Evolutionary conservation across 768 basidiomycete genomes (phyloP).

Genomic region (Lanmaoa rubissima): DNA sequence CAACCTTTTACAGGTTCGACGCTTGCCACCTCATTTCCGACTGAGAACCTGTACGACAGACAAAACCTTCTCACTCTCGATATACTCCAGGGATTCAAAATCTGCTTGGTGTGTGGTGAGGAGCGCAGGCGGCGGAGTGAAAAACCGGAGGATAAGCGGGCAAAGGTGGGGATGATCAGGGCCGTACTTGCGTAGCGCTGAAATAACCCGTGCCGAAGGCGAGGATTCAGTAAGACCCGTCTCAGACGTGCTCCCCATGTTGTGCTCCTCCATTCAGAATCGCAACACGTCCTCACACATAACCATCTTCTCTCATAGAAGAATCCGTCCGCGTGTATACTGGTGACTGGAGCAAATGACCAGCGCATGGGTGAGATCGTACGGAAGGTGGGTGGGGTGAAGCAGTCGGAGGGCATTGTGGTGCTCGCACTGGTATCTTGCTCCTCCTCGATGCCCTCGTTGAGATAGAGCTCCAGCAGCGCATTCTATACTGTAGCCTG

Average conservation of each 20-base stretch:
- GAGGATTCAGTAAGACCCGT: slow-evolving; percentile 30
- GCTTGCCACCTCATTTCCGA: too few species aligned
- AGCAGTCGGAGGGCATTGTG: slow-evolving; percentile 76
- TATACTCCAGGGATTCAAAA: slow-evolving; percentile 63
- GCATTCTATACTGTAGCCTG: slow-evolving; percentile 94
- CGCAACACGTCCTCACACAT: slow-evolving; percentile 96
- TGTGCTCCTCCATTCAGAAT: slow-evolving; percentile 84
- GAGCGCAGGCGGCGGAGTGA: slow-evolving; percentile 78
- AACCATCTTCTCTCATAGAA: slow-evolving; percentile 89
- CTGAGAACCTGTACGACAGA: too few species aligned
- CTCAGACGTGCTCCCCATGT: slow-evolving; percentile 3
- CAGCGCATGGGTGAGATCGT: slow-evolving; percentile 90
- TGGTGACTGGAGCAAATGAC: slow-evolving; percentile 85
- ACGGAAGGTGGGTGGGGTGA: slow-evolving; percentile 58
- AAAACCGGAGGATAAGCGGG: slow-evolving; percentile 82
- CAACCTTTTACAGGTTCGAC: too few species aligned
- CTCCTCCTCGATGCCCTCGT: slow-evolving; percentile 33
- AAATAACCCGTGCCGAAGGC: slow-evolving; percentile 54
- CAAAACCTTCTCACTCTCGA: slow-evolving; percentile 61
- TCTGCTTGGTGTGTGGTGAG: slow-evolving; percentile 71
- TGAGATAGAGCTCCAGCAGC: slow-evolving; percentile 87
- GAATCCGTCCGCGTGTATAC: slow-evolving; percentile 82
- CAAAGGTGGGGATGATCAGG: slow-evolving; percentile 71
- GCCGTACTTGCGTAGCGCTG: slow-evolving; percentile 75
- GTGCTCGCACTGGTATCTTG: slow-evolving; percentile 9